These are phyloP conservation scores for Tubosaeta sp. DNA, from an alignment of 768 basidiomycete genomes.

Conservation along the genomic window DNA sequence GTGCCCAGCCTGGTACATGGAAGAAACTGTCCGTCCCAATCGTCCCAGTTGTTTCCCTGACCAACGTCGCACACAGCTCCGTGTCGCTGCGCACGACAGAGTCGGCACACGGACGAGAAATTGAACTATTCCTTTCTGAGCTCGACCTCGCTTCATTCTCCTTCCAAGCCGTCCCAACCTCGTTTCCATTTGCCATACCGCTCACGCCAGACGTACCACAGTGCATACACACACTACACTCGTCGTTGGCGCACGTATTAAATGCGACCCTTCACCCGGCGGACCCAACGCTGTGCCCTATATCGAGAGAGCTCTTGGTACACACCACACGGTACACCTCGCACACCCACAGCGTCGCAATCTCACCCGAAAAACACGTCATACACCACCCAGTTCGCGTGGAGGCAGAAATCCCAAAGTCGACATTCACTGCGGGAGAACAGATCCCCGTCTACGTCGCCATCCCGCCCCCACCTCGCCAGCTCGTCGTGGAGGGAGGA, in stretches of 20 bases:
- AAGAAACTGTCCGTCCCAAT: slow-evolving; percentile 59
- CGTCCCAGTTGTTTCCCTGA: slow-evolving; percentile 11
- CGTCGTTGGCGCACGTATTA: slow-evolving; percentile 66
- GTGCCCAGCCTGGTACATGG: slow-evolving; percentile 54
- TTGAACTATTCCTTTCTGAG: slow-evolving; percentile 62
- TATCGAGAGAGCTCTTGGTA: slow-evolving; percentile 58
- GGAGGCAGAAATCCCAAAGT: slow-evolving; percentile 67
- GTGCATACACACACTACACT: slow-evolving; percentile 71
- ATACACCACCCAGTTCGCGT: slow-evolving; percentile 64
- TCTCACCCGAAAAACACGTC: slow-evolving; percentile 55
- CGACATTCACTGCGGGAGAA: slow-evolving; percentile 68
- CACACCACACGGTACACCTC: slow-evolving; percentile 74
- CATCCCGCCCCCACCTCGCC: slow-evolving; percentile 67
- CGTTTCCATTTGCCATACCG: slow-evolving; percentile 79
- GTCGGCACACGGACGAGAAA: slow-evolving; percentile 52
- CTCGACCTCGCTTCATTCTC: slow-evolving; percentile 50
- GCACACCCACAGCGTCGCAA: slow-evolving; percentile 50
- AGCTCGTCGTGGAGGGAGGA: slow-evolving; percentile 65
- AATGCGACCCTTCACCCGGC: slow-evolving; percentile 60
- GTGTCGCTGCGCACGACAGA: slow-evolving; percentile 67
- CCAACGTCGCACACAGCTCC: slow-evolving; percentile 40
- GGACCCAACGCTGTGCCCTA: slow-evolving; percentile 33
- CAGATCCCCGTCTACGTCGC: slow-evolving; percentile 76
- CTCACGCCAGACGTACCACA: slow-evolving; percentile 78
- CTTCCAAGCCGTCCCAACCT: slow-evolving; percentile 46